Conservation (phyloP, 1,139 yeast genomes). For the Geotrichum klebahnii region DNA sequence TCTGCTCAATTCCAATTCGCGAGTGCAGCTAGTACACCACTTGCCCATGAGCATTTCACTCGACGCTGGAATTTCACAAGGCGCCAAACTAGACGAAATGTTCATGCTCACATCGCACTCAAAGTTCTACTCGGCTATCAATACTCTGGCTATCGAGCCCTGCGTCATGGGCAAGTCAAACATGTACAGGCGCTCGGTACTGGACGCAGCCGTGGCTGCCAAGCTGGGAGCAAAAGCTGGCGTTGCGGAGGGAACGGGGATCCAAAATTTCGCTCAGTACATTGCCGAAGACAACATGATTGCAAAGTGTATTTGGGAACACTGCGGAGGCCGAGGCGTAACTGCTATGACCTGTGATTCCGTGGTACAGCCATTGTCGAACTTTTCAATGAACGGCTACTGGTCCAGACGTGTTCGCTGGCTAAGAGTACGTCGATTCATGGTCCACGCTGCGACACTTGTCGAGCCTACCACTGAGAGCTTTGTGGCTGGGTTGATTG, state of each 20-base stretch:
- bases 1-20: slow-evolving; percentile 41
- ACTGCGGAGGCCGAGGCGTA: slow-evolving; percentile 49
- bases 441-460: slow-evolving; percentile 81
- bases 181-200: slow-evolving; percentile 62
- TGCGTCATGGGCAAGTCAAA: slow-evolving; percentile 94
- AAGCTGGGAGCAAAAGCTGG: slow-evolving; percentile 2
- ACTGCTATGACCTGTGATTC: slow-evolving; percentile 77
- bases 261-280: slow-evolving; percentile 69
- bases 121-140: slow-evolving; percentile 75
- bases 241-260: slow-evolving; percentile 43
- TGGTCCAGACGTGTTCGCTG: slow-evolving; percentile 70
- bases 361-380: slow-evolving; percentile 71
- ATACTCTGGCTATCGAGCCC: slow-evolving; percentile 74
- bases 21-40: slow-evolving; percentile 69
- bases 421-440: slow-evolving; percentile 83
- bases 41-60: slow-evolving; percentile 61
- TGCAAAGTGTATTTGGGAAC: slow-evolving; percentile 78
- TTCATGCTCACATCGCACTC: slow-evolving; percentile 79
- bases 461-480: slow-evolving; percentile 86
- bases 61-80: slow-evolving; percentile 41
- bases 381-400: slow-evolving; percentile 50
- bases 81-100: slow-evolving; percentile 81
- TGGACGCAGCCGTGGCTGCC: slow-evolving; percentile 57
- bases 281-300: slow-evolving; percentile 95
- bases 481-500: slow-evolving; percentile 57